These are phyloP conservation scores for Pseudogymnoascus sp. DNA, from an alignment of 2,329 filamentous ascomycete species.

Conservation along the genomic window DNA sequence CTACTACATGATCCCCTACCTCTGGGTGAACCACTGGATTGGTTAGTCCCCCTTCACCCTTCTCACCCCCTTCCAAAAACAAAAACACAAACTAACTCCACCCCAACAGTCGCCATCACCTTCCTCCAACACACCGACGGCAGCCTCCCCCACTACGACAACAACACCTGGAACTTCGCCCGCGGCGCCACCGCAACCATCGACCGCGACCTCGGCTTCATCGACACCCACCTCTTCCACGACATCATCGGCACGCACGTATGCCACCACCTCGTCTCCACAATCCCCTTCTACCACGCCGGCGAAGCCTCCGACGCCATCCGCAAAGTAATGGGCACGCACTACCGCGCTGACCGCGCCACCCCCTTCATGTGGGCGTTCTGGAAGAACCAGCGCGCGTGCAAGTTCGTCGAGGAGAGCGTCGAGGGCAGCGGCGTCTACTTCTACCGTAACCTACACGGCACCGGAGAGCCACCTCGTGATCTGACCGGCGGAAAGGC, in stretches of 20 bases:
- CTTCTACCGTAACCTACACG: slow-evolving; percentile 25
- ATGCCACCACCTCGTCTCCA: slow-evolving; percentile 53
- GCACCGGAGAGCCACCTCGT: not conserved
- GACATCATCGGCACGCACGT: slow-evolving; percentile 57
- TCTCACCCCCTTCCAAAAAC: not conserved
- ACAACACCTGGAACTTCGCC: slow-evolving; percentile 51
- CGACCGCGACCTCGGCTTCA: slow-evolving; percentile 56
- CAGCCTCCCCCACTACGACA: slow-evolving; percentile 51
- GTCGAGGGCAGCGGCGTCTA: slow-evolving; percentile 28
- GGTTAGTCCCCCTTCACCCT: slow-evolving; percentile 34
- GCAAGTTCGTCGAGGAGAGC: slow-evolving; percentile 26
- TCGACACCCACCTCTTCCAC: slow-evolving; percentile 56
- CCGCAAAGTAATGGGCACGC: slow-evolving; percentile 44
- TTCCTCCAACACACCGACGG: slow-evolving; percentile 65
- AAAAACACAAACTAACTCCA: slow-evolving; percentile 19
- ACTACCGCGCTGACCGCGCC: slow-evolving; percentile 39
- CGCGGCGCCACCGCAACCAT: slow-evolving; percentile 54
- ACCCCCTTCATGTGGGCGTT: slow-evolving; percentile 25
- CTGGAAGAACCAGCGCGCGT: slow-evolving; percentile 24
- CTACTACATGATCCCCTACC: slow-evolving; percentile 58
- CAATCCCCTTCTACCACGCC: slow-evolving; percentile 53
- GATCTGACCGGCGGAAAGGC: slow-evolving; percentile 1
- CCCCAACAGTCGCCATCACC: slow-evolving; percentile 56
- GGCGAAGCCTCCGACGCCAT: slow-evolving; percentile 49
- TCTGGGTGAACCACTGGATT: slow-evolving; percentile 66